Percentiles rank a stretch among this genome's conserved stretches.
Evolutionary conservation across 148 eudicot species (phyloP).

Genomic region (Rhododendron williamsianum): DNA sequence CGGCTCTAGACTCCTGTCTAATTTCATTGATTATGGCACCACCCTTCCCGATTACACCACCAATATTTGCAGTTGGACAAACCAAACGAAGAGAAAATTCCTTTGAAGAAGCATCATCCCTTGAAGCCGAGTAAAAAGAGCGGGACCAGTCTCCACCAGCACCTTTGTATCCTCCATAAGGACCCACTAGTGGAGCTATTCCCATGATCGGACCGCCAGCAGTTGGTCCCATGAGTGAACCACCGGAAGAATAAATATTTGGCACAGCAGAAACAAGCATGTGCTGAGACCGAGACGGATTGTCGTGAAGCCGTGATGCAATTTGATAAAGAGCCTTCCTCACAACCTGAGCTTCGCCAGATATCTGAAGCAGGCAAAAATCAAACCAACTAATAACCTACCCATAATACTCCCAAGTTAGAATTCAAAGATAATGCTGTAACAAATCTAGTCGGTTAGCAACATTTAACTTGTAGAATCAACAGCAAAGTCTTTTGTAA

Average conservation of each 20-base stretch:
- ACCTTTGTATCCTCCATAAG: slow-evolving; percentile 79
- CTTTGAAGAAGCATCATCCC: slow-evolving; percentile 60
- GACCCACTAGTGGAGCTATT: slow-evolving; percentile 58
- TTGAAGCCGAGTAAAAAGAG: slow-evolving; percentile 54
- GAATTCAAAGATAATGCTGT: not conserved
- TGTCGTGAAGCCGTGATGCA: slow-evolving; percentile 85
- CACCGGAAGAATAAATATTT: slow-evolving; percentile 47
- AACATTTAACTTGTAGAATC: not conserved
- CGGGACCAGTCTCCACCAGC: slow-evolving; percentile 73
- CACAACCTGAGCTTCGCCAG: slow-evolving; percentile 72
- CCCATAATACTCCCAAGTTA: not conserved
- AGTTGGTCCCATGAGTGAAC: slow-evolving; percentile 60
- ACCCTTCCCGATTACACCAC: slow-evolving; percentile 97
- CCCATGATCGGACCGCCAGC: slow-evolving; percentile 70
- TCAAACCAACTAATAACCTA: not conserved
- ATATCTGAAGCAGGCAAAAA: slow-evolving; percentile 39
- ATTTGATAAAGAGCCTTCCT: slow-evolving; percentile 76
- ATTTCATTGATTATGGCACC: slow-evolving; percentile 91
- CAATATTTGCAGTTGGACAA: slow-evolving; percentile 79
- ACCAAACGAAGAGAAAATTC: slow-evolving; percentile 84
- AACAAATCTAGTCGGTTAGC: not conserved
- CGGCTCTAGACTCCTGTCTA: slow-evolving; percentile 83
- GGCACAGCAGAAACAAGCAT: slow-evolving; percentile 64
- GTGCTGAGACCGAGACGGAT: slow-evolving; percentile 93
- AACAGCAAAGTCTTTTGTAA: not conserved